Evolutionary conservation across 768 basidiomycete genomes (phyloP).

Genomic region (Chlorophyllum brunneum): DNA sequence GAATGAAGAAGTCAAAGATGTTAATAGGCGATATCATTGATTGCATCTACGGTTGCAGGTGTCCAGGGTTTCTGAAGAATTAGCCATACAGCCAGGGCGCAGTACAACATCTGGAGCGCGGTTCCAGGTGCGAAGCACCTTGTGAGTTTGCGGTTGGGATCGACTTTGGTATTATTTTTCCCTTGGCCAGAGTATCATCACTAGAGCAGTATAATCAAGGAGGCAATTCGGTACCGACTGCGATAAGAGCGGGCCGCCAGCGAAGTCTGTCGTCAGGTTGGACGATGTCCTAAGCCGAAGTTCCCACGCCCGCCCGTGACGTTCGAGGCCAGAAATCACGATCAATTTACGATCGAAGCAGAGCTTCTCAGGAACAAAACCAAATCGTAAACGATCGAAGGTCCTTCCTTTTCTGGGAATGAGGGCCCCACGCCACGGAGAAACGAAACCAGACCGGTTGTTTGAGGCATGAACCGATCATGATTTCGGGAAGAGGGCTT

Average conservation of each 20-base stretch:
- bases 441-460: slow-evolving; percentile 9
- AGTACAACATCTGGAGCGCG: too few relatives aligned
- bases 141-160: too few relatives aligned
- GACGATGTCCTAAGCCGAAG: neutral
- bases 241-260: slow-evolving; percentile 26
- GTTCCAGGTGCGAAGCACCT: too few relatives aligned
- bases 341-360: slow-evolving; percentile 27
- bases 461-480: slow-evolving; percentile 3
- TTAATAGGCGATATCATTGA: too few relatives aligned
- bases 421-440: slow-evolving; percentile 10
- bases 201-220: neutral
- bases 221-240: slow-evolving; percentile 20
- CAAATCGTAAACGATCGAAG: slow-evolving; percentile 33
- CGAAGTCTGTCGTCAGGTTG: slow-evolving; percentile 17
- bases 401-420: slow-evolving; percentile 16
- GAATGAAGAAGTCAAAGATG: neutral
- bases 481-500: neutral
- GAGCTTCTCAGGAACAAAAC: slow-evolving; percentile 28
- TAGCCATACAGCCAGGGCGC: too few relatives aligned
- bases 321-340: slow-evolving; percentile 26
- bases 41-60: too few relatives aligned
- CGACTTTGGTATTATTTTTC: too few relatives aligned
- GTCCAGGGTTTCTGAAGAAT: neutral
- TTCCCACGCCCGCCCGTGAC: slow-evolving; percentile 24
- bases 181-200: too few relatives aligned